Evolutionary conservation across 345 rosid genomes (phyloP).

Genomic region (Bruguiera gymnorhiza): DNA sequence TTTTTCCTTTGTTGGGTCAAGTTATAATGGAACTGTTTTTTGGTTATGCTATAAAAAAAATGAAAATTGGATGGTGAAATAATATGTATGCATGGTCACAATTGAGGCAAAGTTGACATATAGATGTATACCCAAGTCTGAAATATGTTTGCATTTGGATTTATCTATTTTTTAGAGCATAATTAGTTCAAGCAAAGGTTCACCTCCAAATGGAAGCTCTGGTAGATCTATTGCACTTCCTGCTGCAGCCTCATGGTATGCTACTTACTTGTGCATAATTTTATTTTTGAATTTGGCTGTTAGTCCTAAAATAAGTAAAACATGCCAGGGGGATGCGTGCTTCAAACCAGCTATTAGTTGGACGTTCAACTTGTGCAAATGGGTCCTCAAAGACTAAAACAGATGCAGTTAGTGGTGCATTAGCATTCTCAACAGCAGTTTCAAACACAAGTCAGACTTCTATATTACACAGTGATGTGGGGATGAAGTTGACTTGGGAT

Average conservation of each 20-base stretch:
- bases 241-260: constrained; percentile 88
- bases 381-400: constrained; percentile 50
- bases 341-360: constrained; percentile 42
- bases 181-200: constrained; percentile 34
- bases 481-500: constrained; percentile 22
- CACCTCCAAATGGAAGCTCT: constrained; percentile 65
- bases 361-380: constrained; percentile 41
- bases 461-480: constrained; percentile 11
- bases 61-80: no score
- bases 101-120: background rate
- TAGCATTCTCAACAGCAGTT: constrained; percentile 44
- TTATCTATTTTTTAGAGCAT: constrained; percentile 38
- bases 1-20: background rate
- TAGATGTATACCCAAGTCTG: background rate
- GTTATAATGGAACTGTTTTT: background rate
- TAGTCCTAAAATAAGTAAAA: constrained; percentile 4
- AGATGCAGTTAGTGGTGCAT: constrained; percentile 31
- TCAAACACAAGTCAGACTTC: constrained; percentile 37
- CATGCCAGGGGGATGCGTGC: constrained; percentile 56
- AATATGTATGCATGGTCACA: no score
- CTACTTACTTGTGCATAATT: background rate
- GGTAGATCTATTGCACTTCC: constrained; percentile 63
- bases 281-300: constrained; percentile 9
- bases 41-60: no score
- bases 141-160: background rate